Evolutionary conservation across 371 early-diverging fungal genomes (phyloP).

Genomic region (Gilbertella persicaria): DNA sequence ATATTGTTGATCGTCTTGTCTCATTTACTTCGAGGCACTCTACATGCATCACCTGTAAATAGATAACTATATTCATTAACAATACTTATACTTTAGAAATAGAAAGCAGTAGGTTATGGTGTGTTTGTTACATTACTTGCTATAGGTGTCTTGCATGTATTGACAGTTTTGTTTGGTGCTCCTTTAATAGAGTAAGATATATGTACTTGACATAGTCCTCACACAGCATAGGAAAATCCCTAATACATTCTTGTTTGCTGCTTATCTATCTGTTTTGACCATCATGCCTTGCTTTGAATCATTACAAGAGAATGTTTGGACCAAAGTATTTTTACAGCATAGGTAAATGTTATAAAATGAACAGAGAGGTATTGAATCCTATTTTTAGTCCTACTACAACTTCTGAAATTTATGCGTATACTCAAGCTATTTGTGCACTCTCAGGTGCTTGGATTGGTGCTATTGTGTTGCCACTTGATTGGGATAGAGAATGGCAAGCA

Average conservation of each 20-base stretch:
- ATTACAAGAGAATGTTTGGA: conserved; percentile 24
- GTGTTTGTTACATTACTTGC: conserved; percentile 18
- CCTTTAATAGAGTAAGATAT: conserved; percentile 38
- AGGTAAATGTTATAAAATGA: conserved; percentile 20
- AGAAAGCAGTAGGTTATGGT: conserved; percentile 33
- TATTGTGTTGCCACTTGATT: conserved; percentile 52
- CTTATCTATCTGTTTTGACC: conserved; percentile 44
- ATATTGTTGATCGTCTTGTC: conserved; percentile 22
- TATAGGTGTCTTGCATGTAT: conserved; percentile 29
- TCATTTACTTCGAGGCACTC: conserved; percentile 15
- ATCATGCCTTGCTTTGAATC: conserved; percentile 37
- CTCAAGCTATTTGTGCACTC: conserved; percentile 42
- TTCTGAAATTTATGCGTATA: conserved; percentile 47
- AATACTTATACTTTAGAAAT: neutral
- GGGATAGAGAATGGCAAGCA: conserved; percentile 56
- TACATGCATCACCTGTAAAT: conserved; percentile 11
- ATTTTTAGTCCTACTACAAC: conserved; percentile 36
- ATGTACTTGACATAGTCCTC: neutral
- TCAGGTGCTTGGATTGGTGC: conserved; percentile 58
- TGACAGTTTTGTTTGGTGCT: conserved; percentile 48
- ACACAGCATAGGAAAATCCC: conserved; percentile 30
- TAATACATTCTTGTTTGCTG: conserved; percentile 41
- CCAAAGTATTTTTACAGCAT: conserved; percentile 45
- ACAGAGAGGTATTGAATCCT: neutral
- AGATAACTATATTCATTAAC: neutral